A percentile compares a stretch with the other conserved stretches of the same genome.
phyloP scores from a whole-genome alignment of 225 moss, liverwort and hornwort genomes.

The Pleurozium schreberi region DNA sequence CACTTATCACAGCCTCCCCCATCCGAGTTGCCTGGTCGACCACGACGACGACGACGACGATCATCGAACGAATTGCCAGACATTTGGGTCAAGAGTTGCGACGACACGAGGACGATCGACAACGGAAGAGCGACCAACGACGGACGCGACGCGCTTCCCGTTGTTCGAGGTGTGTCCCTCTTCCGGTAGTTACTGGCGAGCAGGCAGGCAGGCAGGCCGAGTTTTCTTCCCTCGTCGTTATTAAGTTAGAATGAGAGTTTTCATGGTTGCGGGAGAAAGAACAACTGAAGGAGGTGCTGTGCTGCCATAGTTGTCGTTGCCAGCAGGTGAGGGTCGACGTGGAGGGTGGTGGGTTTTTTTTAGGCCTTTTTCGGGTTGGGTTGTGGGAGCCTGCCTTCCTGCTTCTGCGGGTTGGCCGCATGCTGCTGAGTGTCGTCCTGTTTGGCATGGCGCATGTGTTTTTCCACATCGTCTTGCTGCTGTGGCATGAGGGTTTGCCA shows the following conservation, averaged over 20 bases:
- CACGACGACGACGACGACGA: background rate
- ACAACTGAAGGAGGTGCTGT: background rate
- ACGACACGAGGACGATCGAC: background rate
- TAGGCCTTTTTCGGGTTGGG: background rate
- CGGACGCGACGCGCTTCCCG: background rate
- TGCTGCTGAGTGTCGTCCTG: conserved; percentile 18
- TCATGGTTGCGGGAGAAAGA: background rate
- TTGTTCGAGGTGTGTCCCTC: background rate
- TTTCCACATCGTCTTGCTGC: conserved; percentile 21
- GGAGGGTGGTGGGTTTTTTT: background rate
- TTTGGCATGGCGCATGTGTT: conserved; percentile 13
- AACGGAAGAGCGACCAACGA: background rate
- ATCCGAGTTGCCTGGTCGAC: background rate
- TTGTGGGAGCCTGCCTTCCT: background rate
- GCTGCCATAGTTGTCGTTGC: background rate
- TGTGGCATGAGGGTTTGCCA: conserved; percentile 21
- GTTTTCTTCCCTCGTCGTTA: background rate
- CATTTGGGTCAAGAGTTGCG: background rate
- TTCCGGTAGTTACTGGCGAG: background rate
- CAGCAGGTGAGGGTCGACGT: conserved; percentile 21
- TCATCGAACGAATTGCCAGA: background rate
- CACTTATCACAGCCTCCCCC: background rate
- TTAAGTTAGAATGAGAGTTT: background rate
- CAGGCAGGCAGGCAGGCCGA: background rate
- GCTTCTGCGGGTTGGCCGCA: conserved; percentile 2